Evolutionary conservation across 1,284 basidiomycete genomes (phyloP).

Genomic region (Abortiporus biennis): DNA sequence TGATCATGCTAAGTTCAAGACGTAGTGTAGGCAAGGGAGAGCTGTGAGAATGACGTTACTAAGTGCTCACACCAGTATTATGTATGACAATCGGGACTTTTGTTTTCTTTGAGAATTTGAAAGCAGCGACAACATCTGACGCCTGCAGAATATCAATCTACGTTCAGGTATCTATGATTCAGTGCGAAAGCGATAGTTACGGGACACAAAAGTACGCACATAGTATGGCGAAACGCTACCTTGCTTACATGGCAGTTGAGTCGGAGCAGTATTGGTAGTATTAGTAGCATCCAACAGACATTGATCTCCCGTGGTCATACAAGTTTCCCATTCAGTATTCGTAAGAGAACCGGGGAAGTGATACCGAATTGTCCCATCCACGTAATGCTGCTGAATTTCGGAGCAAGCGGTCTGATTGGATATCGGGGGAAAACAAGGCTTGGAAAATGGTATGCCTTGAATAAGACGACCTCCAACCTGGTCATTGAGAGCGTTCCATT

Average conservation of each 20-base stretch:
- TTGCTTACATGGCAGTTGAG: conserved; percentile 17
- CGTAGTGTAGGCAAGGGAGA: too few relatives aligned
- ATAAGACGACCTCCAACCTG: conserved; percentile 26
- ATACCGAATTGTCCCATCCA: conserved; percentile 19
- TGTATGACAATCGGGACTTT: too few relatives aligned
- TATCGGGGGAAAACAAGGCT: conserved; percentile 23
- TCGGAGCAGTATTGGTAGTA: conserved; percentile 19
- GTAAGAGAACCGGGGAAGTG: conserved; percentile 2
- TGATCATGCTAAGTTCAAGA: too few relatives aligned
- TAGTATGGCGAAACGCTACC: conserved; percentile 27
- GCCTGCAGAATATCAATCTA: conserved; percentile 29
- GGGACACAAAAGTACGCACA: conserved; percentile 13
- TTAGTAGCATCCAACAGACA: conserved; percentile 24
- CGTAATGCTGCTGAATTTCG: conserved; percentile 24
- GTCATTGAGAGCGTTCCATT: conserved; percentile 22
- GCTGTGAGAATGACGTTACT: too few relatives aligned
- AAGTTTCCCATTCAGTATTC: conserved; percentile 28
- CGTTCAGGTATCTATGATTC: not conserved
- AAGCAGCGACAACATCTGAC: conserved; percentile 32
- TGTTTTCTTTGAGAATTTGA: conserved; percentile 31
- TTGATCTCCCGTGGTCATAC: conserved; percentile 16
- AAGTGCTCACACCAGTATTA: too few relatives aligned
- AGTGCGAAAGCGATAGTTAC: not conserved
- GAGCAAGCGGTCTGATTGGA: conserved; percentile 20
- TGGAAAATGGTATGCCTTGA: conserved; percentile 20